Evolutionary conservation across 495 filamentous ascomycete species (phyloP).

Genomic region (Aspergillus avenaceus): DNA sequence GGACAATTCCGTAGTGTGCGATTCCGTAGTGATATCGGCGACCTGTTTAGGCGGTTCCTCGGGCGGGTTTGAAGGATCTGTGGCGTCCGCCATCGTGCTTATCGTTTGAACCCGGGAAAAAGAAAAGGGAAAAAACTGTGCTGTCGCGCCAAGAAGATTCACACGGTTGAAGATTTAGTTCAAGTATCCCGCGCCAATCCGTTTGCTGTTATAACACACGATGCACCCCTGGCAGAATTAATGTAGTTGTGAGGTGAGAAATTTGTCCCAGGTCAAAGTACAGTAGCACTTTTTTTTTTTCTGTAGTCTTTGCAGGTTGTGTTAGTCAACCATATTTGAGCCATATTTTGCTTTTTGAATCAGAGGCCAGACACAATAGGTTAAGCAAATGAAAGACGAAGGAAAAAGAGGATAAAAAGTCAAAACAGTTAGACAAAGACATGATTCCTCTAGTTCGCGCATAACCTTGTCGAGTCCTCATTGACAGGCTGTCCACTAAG

Average conservation of each 20-base stretch:
- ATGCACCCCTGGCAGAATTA: not conserved
- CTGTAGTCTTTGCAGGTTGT: no score
- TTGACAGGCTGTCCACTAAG: not conserved
- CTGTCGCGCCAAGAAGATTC: not conserved
- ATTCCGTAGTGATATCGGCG: no score
- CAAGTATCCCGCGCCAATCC: not conserved
- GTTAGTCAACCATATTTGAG: no score
- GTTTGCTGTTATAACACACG: constrained; percentile 1
- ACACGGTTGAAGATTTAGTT: not conserved
- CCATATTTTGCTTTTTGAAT: no score
- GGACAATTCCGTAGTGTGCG: no score
- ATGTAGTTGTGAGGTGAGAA: no score
- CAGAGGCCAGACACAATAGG: no score
- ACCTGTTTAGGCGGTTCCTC: constrained; percentile 25
- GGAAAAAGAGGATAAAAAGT: not conserved
- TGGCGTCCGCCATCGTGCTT: constrained; percentile 32
- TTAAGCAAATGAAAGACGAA: no score
- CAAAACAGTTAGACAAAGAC: not conserved
- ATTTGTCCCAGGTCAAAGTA: no score
- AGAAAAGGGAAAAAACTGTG: no score
- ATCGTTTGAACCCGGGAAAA: constrained; percentile 2
- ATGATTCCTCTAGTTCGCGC: constrained; percentile 1
- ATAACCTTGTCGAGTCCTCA: not conserved
- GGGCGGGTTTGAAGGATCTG: constrained; percentile 26
- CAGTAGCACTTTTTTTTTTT: no score